These are phyloP conservation scores for Marsdenia floribunda DNA, from an alignment of 257 asterid genomes.

Conservation along the genomic window DNA sequence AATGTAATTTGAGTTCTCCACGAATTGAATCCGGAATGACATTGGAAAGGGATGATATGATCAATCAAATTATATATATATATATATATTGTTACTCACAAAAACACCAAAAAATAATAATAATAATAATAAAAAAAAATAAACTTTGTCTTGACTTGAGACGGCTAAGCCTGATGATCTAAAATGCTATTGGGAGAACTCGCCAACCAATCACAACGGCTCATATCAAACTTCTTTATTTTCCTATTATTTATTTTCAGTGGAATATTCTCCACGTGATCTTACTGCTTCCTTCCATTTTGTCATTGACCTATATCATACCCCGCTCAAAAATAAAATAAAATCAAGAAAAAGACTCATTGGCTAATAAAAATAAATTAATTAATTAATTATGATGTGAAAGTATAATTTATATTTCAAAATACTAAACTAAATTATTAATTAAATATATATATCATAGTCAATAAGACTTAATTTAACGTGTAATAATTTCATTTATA, in stretches of 20 bases:
- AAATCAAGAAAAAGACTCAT: neutral
- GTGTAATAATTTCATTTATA: no score
- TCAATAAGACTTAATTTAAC: no score
- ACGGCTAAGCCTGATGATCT: slow-evolving; percentile 3
- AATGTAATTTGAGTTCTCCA: slow-evolving; percentile 12
- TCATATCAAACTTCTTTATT: neutral
- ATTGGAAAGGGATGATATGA: no score
- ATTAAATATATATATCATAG: no score
- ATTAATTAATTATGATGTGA: neutral
- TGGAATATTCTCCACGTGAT: slow-evolving; percentile 13
- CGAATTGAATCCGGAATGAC: slow-evolving; percentile 8
- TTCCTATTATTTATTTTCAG: neutral
- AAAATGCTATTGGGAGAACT: slow-evolving; percentile 1
- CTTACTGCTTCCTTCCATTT: neutral
- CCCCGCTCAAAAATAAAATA: no score
- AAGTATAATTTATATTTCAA: neutral
- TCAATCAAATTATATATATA: no score
- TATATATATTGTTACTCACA: neutral
- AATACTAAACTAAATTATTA: neutral
- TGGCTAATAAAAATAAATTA: neutral
- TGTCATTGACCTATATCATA: slow-evolving; percentile 2
- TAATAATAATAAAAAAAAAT: no score
- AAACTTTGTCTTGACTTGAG: slow-evolving; percentile 11
- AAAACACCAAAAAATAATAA: neutral
- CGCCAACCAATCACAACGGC: slow-evolving; percentile 19